These are phyloP conservation scores for Curvularia hawaiiensis DNA, from an alignment of 2,329 filamentous ascomycete genomes.

Conservation along the genomic window DNA sequence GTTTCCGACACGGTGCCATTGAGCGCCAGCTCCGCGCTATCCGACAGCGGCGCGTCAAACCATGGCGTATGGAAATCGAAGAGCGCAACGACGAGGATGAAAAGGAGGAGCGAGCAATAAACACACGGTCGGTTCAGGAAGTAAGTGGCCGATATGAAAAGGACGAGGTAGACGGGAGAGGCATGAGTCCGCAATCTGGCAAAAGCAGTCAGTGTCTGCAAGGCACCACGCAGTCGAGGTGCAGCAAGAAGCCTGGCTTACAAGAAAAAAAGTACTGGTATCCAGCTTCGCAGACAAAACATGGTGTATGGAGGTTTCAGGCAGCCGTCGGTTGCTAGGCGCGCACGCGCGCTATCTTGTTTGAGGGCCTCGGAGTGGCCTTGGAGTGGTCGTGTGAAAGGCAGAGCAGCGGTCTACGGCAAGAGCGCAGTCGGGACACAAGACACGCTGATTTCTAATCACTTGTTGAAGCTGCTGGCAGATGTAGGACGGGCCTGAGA, in stretches of 20 bases:
- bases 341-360: conserved; percentile 17
- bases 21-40: conserved; percentile 39
- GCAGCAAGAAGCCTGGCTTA: conserved; percentile 36
- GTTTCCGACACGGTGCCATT: conserved; percentile 56
- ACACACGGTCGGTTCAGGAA: conserved; percentile 95
- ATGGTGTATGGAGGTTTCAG: conserved; percentile 46
- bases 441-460: neutral
- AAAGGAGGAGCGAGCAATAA: conserved; percentile 94
- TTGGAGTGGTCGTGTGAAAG: conserved; percentile 3
- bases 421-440: conserved; percentile 1
- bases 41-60: conserved; percentile 75
- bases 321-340: conserved; percentile 7
- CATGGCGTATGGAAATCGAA: conserved; percentile 92
- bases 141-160: conserved; percentile 82
- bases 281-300: conserved; percentile 69
- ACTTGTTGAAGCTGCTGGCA: neutral
- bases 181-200: conserved; percentile 50
- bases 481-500: neutral
- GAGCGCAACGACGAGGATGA: conserved; percentile 94
- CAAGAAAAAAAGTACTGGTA: conserved; percentile 58
- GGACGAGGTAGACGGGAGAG: conserved; percentile 56
- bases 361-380: conserved; percentile 1
- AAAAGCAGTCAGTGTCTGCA: conserved; percentile 15
- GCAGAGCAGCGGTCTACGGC: conserved; percentile 4
- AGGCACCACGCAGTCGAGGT: neutral